Evolutionary conservation across 495 filamentous ascomycete species (phyloP), one percentile per base, ranked within the genome.

Genomic region (Margaritispora aquatica): DNA sequence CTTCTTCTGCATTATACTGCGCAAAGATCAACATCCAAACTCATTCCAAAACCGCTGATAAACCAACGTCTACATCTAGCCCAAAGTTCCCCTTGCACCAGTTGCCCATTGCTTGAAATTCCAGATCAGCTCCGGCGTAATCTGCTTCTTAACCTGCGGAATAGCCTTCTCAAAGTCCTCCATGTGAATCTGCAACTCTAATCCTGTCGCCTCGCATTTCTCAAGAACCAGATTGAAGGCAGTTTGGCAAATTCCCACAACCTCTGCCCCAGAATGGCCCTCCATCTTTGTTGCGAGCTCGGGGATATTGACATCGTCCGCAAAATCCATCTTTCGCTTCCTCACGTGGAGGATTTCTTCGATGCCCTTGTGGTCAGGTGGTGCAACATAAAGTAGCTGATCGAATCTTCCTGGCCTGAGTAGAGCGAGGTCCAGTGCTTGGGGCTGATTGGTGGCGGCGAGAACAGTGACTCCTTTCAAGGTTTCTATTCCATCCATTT

Each of bases 401-500:
- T 96, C 91, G 68, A 98, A 86, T 26, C 94, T 81, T 4, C 94
- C 94, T 2, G 92, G 89, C 11, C 94, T 85, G 65, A 96, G 84
- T 38, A 98, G 75, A 11, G 94, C 94, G 5, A 87, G 83, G 68
- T 98, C 94, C 15, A 98, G 79, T 13, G 84, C 75, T 65, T 96
- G 89, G 0, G 94, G 94, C 53, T 88, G 85, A 69, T 98, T 98
- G 11, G 94, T 98, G 0, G 94, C 94, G 2, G 91, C 94, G n/a
- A 98, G 81, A 13, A 97, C 86, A 51, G 92, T 80, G 1, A 98
- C 92, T 55, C 87, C 89, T 57, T 86, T 85, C 36, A 96, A 72
- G 26, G 84, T 80, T 66, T 96, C 89, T 63, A 98, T 93, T 21
- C 94, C 94, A 67, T 97, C 93, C 87, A 98, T 93, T 69, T 98